Conservation (phyloP, 768 basidiomycete genomes). For the Trametes cubensis region DNA sequence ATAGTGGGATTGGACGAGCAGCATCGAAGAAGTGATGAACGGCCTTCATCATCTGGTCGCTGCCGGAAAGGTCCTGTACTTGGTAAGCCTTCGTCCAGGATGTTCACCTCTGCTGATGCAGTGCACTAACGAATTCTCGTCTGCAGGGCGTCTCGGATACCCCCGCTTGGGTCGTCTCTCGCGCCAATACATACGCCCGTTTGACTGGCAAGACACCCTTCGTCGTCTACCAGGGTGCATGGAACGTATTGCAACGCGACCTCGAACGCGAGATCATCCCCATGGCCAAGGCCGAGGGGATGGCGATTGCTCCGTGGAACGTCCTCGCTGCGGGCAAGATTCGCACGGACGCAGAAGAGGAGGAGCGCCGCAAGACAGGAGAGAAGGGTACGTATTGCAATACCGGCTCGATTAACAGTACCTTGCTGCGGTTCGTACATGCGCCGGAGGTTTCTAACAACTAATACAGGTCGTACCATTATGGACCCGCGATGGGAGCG, state of each 20-base stretch:
- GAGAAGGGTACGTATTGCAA: constrained; percentile 24
- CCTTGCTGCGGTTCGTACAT: too few relatives aligned
- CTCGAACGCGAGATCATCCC: constrained; percentile 45
- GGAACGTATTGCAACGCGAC: constrained; percentile 33
- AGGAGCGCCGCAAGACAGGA: constrained; percentile 26
- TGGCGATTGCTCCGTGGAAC: constrained; percentile 44
- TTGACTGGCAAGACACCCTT: constrained; percentile 42
- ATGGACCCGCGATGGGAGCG: constrained; percentile 38
- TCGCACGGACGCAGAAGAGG: constrained; percentile 39
- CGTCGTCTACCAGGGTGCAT: constrained; percentile 41
- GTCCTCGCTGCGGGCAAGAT: constrained; percentile 42
- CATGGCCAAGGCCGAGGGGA: constrained; percentile 22
- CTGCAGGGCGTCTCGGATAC: constrained; percentile 28
- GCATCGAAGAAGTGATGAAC: too few relatives aligned
- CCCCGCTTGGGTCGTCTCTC: constrained; percentile 38
- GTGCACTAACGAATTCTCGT: not conserved
- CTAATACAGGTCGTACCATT: constrained; percentile 34
- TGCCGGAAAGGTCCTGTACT: too few relatives aligned
- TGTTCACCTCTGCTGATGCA: too few relatives aligned
- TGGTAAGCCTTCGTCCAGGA: too few relatives aligned
- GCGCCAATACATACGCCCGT: constrained; percentile 40
- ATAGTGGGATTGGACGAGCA: too few relatives aligned
- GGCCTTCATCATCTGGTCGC: too few relatives aligned
- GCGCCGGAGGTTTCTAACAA: not conserved
- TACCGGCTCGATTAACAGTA: too few relatives aligned